These are phyloP conservation scores for Tulasnella sp. DNA, from an alignment of 768 basidiomycete genomes.

Conservation along the genomic window DNA sequence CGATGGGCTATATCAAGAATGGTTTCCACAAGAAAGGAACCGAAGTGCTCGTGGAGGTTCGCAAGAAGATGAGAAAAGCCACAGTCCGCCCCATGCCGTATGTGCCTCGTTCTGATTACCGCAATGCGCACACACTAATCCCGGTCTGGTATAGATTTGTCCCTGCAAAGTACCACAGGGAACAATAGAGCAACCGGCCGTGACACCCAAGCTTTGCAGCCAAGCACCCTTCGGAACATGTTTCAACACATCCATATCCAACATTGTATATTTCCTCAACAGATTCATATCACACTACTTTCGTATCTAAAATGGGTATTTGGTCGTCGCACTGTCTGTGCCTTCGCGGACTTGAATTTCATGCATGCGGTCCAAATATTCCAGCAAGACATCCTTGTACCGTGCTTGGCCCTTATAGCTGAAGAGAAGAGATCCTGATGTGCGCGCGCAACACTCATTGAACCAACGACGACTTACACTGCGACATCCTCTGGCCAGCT, in stretches of 20 bases:
- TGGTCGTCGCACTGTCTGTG: conserved; percentile 17
- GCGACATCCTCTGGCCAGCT: conserved; percentile 64
- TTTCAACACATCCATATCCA: conserved; percentile 14
- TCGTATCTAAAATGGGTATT: conserved; percentile 28
- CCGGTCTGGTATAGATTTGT: neutral
- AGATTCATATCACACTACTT: neutral
- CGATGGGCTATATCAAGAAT: conserved; percentile 84
- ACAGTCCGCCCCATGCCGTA: conserved; percentile 84
- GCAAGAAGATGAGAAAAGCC: conserved; percentile 72
- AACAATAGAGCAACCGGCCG: neutral
- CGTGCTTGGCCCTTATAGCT: conserved; percentile 39
- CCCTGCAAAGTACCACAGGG: conserved; percentile 21
- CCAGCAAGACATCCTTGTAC: conserved; percentile 38
- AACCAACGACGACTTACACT: conserved; percentile 40
- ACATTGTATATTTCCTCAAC: neutral
- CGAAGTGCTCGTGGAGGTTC: conserved; percentile 75
- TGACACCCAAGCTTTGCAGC: neutral
- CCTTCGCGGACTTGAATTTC: conserved; percentile 36
- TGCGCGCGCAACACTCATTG: conserved; percentile 28
- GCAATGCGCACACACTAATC: neutral
- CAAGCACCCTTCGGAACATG: neutral
- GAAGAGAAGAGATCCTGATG: neutral
- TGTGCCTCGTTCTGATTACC: conserved; percentile 35
- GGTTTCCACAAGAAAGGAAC: conserved; percentile 92
- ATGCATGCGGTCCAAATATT: conserved; percentile 40